Base-by-base conservation (phyloP, 2,329 filamentous ascomycete genomes). In the Fusarium veterinarium region DNA sequence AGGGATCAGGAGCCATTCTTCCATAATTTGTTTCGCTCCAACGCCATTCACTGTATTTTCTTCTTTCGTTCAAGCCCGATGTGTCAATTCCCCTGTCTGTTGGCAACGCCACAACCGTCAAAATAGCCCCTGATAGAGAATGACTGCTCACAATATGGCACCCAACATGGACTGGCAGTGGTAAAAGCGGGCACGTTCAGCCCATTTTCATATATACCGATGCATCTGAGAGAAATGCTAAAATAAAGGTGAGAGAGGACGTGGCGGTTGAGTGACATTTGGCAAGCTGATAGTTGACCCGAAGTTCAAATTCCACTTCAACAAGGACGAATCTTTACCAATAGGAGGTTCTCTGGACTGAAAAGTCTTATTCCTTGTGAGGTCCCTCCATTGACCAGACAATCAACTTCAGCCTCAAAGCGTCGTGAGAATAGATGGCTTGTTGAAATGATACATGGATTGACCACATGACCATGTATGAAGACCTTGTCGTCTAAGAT, bases 351-450 rank as follows among this genome's bases (percentile, higher is more conserved):
- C 14, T 31, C 14, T 31, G 4, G 45, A 12, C 6, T 6, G 20
- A 8, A 10, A 31, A 16, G 11, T 5, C 16, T 3, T 49, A 17
- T 31, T 17, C 3, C 1, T 23, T 17, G 7, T 31, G 20, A 49
- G 46, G 2, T 49, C 3, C 0, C 13, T 23, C 10, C 3, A 2
- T 23, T 17, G 20, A 8, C 1, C 20, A 19, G 28, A 49, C 6
- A 2, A 23, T 2, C 20, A 6, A 49, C 23, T 17, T 0, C 28
- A 17, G 28, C 28, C n/a, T 49, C n/a, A 23, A 31, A 31, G 20
- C 46, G 5, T 31, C 28, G 14, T 49, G 46, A 23, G 28, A 3
- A 17, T 6, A 31, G 28, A 49, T 49, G 28, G 7, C 20, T 49
- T 9, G 10, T 31, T 31, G 14, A 31, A 49, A n/a, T 31, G 5